Conservation (phyloP, 2,329 filamentous ascomycete genomes). For the Aspergillus alliaceus region DNA sequence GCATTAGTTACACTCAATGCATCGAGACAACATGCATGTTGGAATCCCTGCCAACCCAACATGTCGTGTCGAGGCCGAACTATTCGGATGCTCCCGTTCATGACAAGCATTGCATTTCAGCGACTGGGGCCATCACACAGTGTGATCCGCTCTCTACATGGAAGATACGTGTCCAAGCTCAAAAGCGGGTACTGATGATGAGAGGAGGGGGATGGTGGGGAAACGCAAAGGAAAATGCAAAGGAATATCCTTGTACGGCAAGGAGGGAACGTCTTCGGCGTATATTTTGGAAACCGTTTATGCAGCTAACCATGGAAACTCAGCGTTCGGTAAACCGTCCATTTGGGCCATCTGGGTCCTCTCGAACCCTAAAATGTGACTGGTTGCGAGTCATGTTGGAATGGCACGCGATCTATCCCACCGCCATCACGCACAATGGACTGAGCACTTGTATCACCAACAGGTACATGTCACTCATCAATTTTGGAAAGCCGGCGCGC, state of each 20-base stretch:
- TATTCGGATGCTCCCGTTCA: constrained; percentile 25
- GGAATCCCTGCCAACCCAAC: constrained; percentile 18
- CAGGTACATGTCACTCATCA: not conserved
- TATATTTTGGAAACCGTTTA: constrained; percentile 16
- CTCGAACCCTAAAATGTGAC: constrained; percentile 15
- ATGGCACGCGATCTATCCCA: constrained; percentile 14
- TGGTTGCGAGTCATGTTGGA: constrained; percentile 9
- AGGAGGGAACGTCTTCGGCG: constrained; percentile 1
- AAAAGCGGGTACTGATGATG: not conserved
- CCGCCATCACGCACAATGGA: constrained; percentile 1
- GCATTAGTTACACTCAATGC: constrained; percentile 16
- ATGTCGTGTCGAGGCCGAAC: constrained; percentile 19
- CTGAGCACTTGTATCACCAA: not conserved
- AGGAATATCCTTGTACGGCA: not conserved
- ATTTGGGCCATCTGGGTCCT: not conserved
- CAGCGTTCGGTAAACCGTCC: constrained; percentile 3
- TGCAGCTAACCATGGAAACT: constrained; percentile 13
- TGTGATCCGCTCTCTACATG: constrained; percentile 10
- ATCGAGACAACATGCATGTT: constrained; percentile 19
- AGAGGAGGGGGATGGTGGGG: not conserved
- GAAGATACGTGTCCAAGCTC: not conserved
- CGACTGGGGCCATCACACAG: constrained; percentile 8
- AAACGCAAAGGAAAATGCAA: not conserved
- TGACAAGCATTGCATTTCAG: constrained; percentile 22
- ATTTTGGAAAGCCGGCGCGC: not conserved